Conservation (phyloP, 345 rosid genomes). For the Streptanthus diversifolius region DNA sequence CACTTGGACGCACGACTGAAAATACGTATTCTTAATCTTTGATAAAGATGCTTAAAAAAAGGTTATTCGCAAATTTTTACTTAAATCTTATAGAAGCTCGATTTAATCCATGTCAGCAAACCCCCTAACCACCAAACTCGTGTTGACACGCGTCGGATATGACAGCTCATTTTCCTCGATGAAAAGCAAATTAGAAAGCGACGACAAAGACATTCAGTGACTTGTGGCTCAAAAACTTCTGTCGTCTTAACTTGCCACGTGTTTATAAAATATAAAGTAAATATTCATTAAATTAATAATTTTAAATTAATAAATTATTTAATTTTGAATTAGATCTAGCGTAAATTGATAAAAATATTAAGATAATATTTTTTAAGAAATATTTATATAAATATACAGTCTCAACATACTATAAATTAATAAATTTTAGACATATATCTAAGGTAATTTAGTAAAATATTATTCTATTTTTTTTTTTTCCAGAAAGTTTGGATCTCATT, state of each 20-base stretch:
- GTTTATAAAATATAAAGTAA: too few species aligned
- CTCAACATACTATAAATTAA: too few species aligned
- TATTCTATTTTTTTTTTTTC: too few species aligned
- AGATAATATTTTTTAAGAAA: too few species aligned
- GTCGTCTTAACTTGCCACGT: neutral
- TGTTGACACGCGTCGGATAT: conserved; percentile 4
- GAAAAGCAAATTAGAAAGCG: conserved; percentile 1
- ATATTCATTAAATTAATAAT: too few species aligned
- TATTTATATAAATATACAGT: too few species aligned
- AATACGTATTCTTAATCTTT: neutral
- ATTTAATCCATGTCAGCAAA: conserved; percentile 5
- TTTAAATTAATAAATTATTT: too few species aligned
- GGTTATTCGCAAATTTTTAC: neutral
- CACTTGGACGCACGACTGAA: conserved; percentile 26
- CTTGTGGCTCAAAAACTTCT: conserved; percentile 16
- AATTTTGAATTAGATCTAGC: too few species aligned
- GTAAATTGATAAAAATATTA: too few species aligned
- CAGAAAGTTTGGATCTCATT: too few species aligned
- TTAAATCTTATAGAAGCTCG: neutral
- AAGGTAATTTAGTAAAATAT: too few species aligned
- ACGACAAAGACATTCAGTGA: neutral
- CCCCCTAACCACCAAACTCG: conserved; percentile 15
- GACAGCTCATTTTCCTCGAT: conserved; percentile 10
- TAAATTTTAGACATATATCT: too few species aligned
- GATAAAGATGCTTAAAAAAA: neutral